Base-by-base conservation (phyloP, 352 stramenopile species). In the Phytophthora ohioensis region DNA sequence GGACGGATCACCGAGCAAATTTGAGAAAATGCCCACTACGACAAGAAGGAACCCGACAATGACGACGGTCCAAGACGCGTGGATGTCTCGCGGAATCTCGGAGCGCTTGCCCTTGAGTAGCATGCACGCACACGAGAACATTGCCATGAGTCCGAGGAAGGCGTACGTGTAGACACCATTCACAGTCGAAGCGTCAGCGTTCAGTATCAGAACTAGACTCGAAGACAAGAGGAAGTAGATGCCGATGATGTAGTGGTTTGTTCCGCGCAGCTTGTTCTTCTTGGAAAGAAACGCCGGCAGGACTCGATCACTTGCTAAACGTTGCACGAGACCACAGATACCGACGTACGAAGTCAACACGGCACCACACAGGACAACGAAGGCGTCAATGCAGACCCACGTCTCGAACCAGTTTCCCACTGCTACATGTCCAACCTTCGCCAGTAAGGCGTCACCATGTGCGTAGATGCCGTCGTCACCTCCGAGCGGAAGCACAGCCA, bases 121-220 rank as follows among this genome's bases (percentile, higher is more conserved):
- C 62, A 97, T 92, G 53, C 87, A 93, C 11, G 87, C 88, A 39
- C 76, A 75, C 21, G 88, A 81, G 68, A 97, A 97, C 58, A 97
- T 82, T 5, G 71, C 74, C 82, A 97, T 94, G 2, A 96, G 67
- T 0, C 78, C 81, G 2, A 97, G 66, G 56, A 97, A 97, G 12
- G 90, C 83, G 57, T 91, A 94, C 42, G 84, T 92, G 66, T 95
- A 97, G 8, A 97, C 90, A 13, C 89, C 88, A 4, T 81, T 81
- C 0, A 97, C 73, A 8, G 81, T 87, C 3, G 68, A 82, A 6
- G 91, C 85, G 48, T 97, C 79, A 27, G 84, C 88, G 46, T 94
- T 75, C 13, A 96, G 71, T 10, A 91, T 55, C 5, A 95, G 35
- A n/a, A 93, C 85, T 34, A 94, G 78, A 30, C 78, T 91, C 7